phyloP scores from a whole-genome alignment of 371 early-diverging fungal species.

The Ecytonucleospora hepatopenaei region DNA sequence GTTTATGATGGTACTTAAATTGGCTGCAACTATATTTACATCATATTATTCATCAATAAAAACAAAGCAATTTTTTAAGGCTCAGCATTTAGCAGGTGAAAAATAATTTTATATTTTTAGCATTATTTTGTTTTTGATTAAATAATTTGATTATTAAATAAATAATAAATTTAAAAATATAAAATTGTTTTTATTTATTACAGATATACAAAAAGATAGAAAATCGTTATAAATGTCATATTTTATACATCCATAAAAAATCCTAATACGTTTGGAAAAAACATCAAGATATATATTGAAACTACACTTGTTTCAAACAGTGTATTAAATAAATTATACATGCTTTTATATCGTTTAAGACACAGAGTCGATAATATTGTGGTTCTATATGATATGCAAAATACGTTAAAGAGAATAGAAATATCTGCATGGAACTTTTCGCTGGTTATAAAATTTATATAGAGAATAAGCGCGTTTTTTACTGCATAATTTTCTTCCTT shows the following conservation, averaged over 20 bases:
- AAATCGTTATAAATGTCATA: too few species aligned
- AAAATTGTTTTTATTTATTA: too few species aligned
- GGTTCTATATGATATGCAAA: background rate
- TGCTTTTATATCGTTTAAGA: background rate
- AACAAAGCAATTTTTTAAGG: conserved; percentile 7
- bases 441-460: background rate
- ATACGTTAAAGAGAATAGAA: background rate
- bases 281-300: background rate
- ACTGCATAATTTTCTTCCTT: background rate
- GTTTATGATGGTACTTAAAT: conserved; percentile 1
- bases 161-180: background rate
- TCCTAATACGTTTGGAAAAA: background rate
- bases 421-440: background rate
- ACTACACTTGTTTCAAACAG: background rate
- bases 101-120: background rate
- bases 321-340: background rate
- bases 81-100: background rate
- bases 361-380: background rate
- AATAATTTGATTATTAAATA: background rate
- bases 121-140: background rate
- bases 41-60: conserved; percentile 5
- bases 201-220: too few species aligned
- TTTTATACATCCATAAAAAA: background rate
- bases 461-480: background rate
- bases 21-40: conserved; percentile 14